phyloP scores from a whole-genome alignment of 257 asterid species.

The Nicotiana otophora region DNA sequence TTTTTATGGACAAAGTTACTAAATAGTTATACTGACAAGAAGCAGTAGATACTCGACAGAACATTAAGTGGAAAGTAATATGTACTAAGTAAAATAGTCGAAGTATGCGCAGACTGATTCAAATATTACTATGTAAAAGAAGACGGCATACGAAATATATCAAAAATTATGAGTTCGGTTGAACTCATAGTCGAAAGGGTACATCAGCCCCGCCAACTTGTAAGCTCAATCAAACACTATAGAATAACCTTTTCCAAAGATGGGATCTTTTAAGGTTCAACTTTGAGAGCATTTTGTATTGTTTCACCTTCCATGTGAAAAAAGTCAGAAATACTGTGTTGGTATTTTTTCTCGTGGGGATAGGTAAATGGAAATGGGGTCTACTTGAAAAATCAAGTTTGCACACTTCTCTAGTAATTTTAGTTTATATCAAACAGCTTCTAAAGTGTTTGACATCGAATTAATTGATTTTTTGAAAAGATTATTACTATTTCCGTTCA shows the following conservation, averaged over 20 bases:
- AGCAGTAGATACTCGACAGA: neutral
- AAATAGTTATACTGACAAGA: no score
- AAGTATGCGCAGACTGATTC: no score
- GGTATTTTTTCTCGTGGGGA: neutral
- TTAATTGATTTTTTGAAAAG: no score
- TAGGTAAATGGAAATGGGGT: neutral
- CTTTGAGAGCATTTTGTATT: neutral
- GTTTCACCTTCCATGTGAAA: neutral
- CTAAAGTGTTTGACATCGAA: no score
- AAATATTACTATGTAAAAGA: no score
- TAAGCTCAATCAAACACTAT: neutral
- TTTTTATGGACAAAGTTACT: no score
- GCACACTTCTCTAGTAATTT: no score
- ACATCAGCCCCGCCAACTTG: neutral
- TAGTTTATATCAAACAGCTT: no score
- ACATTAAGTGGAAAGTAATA: no score
- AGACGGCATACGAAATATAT: fast-evolving
- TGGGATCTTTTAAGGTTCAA: neutral
- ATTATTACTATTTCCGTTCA: no score
- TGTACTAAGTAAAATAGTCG: neutral
- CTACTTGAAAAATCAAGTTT: neutral
- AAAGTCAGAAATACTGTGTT: neutral
- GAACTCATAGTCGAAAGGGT: fast-evolving
- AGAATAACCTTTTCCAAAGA: neutral
- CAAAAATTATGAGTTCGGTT: no score